Conservation (phyloP, 1,139 yeast genomes). For the Candida glucosophila region DNA sequence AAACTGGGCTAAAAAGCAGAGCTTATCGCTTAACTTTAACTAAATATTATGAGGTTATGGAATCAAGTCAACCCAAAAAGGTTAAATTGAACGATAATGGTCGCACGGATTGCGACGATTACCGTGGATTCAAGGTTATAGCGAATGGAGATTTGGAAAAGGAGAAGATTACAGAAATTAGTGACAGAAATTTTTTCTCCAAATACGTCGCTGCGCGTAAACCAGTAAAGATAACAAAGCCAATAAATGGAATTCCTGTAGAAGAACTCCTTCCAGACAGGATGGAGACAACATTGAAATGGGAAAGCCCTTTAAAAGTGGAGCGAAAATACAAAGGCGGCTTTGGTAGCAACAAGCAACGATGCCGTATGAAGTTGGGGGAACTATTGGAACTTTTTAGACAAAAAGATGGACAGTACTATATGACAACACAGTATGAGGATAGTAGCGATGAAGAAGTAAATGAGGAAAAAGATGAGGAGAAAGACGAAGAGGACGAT, state of each 20-base stretch:
- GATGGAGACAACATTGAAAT: slow-evolving; percentile 23
- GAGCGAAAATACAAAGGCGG: slow-evolving; percentile 52
- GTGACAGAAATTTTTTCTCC: slow-evolving; percentile 14
- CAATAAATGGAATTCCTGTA: slow-evolving; percentile 14
- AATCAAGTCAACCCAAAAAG: slow-evolving; percentile 1
- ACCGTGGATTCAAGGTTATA: slow-evolving; percentile 7
- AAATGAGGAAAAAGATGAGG: slow-evolving; percentile 7
- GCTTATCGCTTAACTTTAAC: no score
- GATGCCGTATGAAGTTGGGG: slow-evolving; percentile 39
- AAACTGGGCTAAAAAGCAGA: no score
- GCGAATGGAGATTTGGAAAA: slow-evolving; percentile 7
- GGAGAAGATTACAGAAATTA: slow-evolving; percentile 6
- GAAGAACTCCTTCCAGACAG: slow-evolving; percentile 23
- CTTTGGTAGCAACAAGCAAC: slow-evolving; percentile 52
- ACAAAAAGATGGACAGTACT: slow-evolving; percentile 35
- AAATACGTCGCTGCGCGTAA: slow-evolving; percentile 22
- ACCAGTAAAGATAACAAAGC: slow-evolving; percentile 27
- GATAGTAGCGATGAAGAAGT: slow-evolving; percentile 7
- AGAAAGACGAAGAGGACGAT: slow-evolving; percentile 12
- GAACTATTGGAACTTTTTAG: slow-evolving; percentile 36
- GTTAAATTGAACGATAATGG: slow-evolving; percentile 1
- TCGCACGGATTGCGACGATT: slow-evolving; percentile 3
- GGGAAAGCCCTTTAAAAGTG: slow-evolving; percentile 35
- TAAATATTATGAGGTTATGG: slow-evolving; percentile 6
- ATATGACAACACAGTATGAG: slow-evolving; percentile 61